A percentile compares a stretch with the other conserved stretches of the same genome.
phyloP scores from a whole-genome alignment of 1,284 basidiomycete genomes.

The Marasmius fiardii region DNA sequence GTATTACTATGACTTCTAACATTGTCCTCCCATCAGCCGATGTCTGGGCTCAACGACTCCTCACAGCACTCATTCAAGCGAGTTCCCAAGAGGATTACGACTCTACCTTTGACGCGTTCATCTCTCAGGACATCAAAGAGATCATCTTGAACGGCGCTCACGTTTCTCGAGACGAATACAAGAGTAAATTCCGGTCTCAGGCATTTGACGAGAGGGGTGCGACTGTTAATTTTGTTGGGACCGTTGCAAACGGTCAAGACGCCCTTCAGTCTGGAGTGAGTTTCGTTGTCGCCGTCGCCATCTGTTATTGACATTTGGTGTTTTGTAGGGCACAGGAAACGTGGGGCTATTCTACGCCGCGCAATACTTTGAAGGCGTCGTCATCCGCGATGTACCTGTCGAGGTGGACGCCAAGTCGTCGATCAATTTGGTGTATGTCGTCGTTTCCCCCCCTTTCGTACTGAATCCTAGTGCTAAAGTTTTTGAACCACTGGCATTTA shows the following conservation, averaged over 20 bases:
- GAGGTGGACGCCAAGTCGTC: slow-evolving; percentile 21
- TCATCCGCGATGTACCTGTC: slow-evolving; percentile 19
- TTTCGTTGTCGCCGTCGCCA: not conserved
- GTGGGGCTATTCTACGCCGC: slow-evolving; percentile 20
- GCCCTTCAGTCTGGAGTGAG: slow-evolving; percentile 3
- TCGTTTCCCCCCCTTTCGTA: not conserved
- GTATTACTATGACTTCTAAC: not conserved
- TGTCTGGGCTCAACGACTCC: slow-evolving; percentile 21
- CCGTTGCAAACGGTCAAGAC: slow-evolving; percentile 14
- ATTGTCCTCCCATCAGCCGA: slow-evolving; percentile 15
- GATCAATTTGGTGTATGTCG: slow-evolving; percentile 25
- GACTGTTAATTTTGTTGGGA: slow-evolving; percentile 20
- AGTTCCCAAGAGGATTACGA: slow-evolving; percentile 16
- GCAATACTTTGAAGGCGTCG: slow-evolving; percentile 17
- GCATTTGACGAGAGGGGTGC: slow-evolving; percentile 25
- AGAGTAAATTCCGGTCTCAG: slow-evolving; percentile 23
- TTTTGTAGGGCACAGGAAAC: slow-evolving; percentile 5
- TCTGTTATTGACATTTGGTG: not conserved
- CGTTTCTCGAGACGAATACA: slow-evolving; percentile 27
- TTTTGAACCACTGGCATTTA: not conserved
- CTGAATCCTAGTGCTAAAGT: not conserved
- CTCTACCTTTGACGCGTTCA: slow-evolving; percentile 19
- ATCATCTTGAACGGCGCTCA: slow-evolving; percentile 27
- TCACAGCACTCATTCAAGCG: slow-evolving; percentile 19
- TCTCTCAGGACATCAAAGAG: slow-evolving; percentile 14